Base-by-base conservation (phyloP, 306 rosid genomes). In the Rosa persica region DNA sequence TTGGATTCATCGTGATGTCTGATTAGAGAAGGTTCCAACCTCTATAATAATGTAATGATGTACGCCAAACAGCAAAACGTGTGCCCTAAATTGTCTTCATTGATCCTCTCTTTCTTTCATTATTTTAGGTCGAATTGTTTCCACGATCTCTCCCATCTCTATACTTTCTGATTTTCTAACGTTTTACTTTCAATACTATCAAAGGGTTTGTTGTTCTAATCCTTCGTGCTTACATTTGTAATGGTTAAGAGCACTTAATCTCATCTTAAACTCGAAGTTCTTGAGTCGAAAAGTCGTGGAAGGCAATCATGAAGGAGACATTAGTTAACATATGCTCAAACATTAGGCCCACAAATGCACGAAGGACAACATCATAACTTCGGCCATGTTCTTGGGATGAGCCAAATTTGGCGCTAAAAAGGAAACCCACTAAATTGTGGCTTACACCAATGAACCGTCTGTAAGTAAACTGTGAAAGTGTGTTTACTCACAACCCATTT, bases 331-430 rank as follows among this genome's bases (percentile, higher is more conserved):
- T 57, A 57, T 22, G 34, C 27, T 8, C 16, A 23, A 58, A 10
- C 65, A 42, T 13, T 12, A 6, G 11, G 38, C 19, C 42, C 68
- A 30, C 40, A 5, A 30, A 61, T 12, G 40, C 20, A 25, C 39
- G 9, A 61, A 61, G 19, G 67, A 7, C 57, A n/a, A 62, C n/a
- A 62, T 30, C 42, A 62, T 62, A 30, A 62, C 68, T n/a, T 30
- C 0, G 5, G 9, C 68, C 20, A 30, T 58, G 23, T 58, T 58
- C 65, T 62, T 62, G 68, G 68, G 68, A 62, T 62, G 68, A 62
- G 44, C 47, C 25, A 36, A 66, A 66, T 70, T 73, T 87, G 85
- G 91, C 81, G 89, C 85, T 79, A 87, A 85, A 81, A 60, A 61
- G 48, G 38, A 70, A 52, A 22, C 30, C 62, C 62, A 55, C 62